These are phyloP conservation scores for Tricholoma furcatifolium DNA, from an alignment of 768 basidiomycete species.

Conservation along the genomic window DNA sequence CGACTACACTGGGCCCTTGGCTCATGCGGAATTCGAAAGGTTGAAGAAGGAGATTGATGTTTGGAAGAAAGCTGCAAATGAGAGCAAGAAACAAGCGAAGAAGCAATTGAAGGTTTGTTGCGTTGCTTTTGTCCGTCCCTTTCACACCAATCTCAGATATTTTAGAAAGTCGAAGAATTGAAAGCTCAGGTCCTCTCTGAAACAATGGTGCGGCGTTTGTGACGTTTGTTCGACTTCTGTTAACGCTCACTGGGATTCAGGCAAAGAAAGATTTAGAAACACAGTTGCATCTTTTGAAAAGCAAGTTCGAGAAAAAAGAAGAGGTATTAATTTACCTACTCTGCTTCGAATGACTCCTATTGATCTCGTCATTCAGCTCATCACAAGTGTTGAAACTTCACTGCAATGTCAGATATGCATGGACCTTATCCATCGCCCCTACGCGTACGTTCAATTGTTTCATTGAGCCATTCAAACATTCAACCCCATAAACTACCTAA, in stretches of 20 bases:
- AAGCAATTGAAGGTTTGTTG: conserved; percentile 55
- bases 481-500: conserved; percentile 4
- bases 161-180: conserved; percentile 53
- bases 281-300: conserved; percentile 42
- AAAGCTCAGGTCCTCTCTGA: conserved; percentile 39
- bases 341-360: background rate
- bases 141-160: conserved; percentile 4
- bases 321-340: conserved; percentile 41
- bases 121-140: background rate
- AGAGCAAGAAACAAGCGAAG: conserved; percentile 49
- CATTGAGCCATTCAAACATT: conserved; percentile 1
- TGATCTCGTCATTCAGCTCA: conserved; percentile 34
- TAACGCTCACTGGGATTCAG: conserved; percentile 25
- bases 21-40: conserved; percentile 48
- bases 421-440: conserved; percentile 64
- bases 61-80: conserved; percentile 47
- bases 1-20: conserved; percentile 32
- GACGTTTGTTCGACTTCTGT: background rate
- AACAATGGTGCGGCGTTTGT: conserved; percentile 31
- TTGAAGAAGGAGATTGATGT: conserved; percentile 57
- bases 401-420: conserved; percentile 79
- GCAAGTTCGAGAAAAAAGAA: conserved; percentile 49
- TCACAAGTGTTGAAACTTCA: conserved; percentile 54
- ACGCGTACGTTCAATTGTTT: conserved; percentile 47
- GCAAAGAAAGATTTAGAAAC: conserved; percentile 43